A percentile compares a stretch with the other conserved stretches of the same genome.
phyloP scores from a whole-genome alignment of 345 rosid species.

The Citrus medica region DNA sequence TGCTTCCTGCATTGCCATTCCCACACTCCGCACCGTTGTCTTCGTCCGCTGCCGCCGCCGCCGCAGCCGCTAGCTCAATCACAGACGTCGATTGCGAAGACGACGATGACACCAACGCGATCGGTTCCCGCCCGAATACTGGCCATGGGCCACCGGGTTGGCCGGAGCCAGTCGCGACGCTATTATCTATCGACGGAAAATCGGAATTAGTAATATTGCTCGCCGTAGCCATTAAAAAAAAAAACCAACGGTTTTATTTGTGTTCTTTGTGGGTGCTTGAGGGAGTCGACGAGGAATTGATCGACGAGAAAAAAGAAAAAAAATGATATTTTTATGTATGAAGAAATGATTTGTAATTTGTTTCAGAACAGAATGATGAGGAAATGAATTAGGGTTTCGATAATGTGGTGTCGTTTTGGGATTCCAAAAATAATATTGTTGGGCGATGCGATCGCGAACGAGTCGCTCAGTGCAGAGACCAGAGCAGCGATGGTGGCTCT shows the following conservation, averaged over 20 bases:
- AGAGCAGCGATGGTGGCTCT: slow-evolving; percentile 3
- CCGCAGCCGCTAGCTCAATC: slow-evolving; percentile 8
- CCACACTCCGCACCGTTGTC: slow-evolving; percentile 33
- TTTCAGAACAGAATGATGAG: not conserved
- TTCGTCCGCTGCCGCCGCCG: slow-evolving; percentile 21
- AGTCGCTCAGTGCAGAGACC: not conserved
- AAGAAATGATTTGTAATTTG: not conserved
- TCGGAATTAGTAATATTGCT: not conserved
- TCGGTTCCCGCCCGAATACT: slow-evolving; percentile 33
- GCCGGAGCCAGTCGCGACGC: slow-evolving; percentile 12
- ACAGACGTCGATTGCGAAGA: not conserved
- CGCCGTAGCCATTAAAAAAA: not conserved
- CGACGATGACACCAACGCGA: slow-evolving; percentile 14
- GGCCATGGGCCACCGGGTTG: slow-evolving; percentile 43
- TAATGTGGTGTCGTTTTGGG: not conserved
- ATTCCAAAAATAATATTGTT: not conserved
- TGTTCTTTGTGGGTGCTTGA: too few species aligned
- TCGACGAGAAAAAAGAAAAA: not conserved
- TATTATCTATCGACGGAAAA: not conserved
- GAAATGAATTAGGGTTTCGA: not conserved
- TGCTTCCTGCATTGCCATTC: slow-evolving; percentile 54
- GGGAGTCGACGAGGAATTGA: not conserved
- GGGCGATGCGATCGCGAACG: not conserved
- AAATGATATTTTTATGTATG: not conserved
- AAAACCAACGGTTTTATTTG: not conserved